phyloP scores from a whole-genome alignment of 2,329 filamentous ascomycete species.

The Arthrobotrys sphaeroides region DNA sequence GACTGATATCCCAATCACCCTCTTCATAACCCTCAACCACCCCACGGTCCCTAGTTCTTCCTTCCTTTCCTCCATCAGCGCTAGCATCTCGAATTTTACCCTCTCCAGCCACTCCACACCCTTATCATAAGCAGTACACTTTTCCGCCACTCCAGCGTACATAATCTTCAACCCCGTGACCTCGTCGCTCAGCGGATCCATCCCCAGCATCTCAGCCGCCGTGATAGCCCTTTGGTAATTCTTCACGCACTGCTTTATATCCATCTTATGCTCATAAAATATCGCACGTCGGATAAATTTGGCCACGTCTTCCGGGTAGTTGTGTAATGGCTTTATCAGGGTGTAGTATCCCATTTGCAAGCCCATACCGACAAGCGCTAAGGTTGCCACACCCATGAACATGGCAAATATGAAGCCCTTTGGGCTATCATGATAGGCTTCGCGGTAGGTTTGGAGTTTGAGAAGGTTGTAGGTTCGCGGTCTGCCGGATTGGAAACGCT shows the following conservation, averaged over 20 bases:
- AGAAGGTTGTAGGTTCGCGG: slow-evolving; percentile 37
- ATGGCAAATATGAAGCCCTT: slow-evolving; percentile 22
- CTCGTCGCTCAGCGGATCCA: slow-evolving; percentile 92
- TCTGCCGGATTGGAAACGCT: slow-evolving; percentile 18
- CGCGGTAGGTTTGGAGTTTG: slow-evolving; percentile 43
- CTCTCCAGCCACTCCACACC: slow-evolving; percentile 81
- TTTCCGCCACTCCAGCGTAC: slow-evolving; percentile 80
- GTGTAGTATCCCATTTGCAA: neutral
- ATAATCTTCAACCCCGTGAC: slow-evolving; percentile 88
- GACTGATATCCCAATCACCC: slow-evolving; percentile 77
- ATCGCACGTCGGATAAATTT: slow-evolving; percentile 82
- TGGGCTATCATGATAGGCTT: slow-evolving; percentile 43
- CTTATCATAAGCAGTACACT: slow-evolving; percentile 73
- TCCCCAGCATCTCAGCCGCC: slow-evolving; percentile 74
- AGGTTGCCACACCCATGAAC: neutral
- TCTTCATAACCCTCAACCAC: slow-evolving; percentile 75
- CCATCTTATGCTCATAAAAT: slow-evolving; percentile 81
- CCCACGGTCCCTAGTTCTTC: slow-evolving; percentile 62
- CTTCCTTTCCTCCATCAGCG: slow-evolving; percentile 64
- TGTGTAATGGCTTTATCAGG: slow-evolving; percentile 23
- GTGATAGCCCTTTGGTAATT: slow-evolving; percentile 83
- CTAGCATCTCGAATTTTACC: slow-evolving; percentile 74
- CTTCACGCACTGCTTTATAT: slow-evolving; percentile 79
- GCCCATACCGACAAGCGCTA: neutral
- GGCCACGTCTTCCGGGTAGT: slow-evolving; percentile 75